Percentiles rank a stretch among this genome's conserved stretches.
Evolutionary conservation across 768 basidiomycete species (phyloP).

Genomic region (Tulasnella sp.): DNA sequence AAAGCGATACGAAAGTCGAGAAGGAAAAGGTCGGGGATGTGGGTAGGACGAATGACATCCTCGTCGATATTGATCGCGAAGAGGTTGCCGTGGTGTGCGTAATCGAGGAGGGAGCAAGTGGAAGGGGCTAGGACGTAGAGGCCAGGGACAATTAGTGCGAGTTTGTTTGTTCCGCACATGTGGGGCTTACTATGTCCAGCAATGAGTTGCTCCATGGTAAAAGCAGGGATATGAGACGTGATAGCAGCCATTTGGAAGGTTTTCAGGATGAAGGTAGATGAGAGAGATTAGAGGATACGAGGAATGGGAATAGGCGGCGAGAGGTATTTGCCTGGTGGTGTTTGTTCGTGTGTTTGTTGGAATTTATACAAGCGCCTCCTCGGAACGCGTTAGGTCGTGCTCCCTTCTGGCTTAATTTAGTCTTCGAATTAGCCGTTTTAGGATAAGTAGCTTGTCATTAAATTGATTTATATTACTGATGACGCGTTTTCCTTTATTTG

Average conservation of each 20-base stretch:
- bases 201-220: background rate
- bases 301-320: background rate
- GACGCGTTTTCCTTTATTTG: no score
- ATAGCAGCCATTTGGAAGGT: background rate
- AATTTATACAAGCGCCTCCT: no score
- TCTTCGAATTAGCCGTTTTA: no score
- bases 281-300: background rate
- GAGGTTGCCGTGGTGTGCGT: background rate
- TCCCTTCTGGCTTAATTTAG: no score
- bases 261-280: no score
- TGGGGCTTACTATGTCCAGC: background rate
- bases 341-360: no score
- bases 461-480: no score
- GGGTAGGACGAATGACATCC: background rate
- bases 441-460: no score
- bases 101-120: background rate
- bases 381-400: no score
- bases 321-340: no score
- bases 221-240: background rate
- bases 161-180: background rate
- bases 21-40: background rate
- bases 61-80: background rate
- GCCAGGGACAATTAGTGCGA: background rate
- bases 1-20: background rate
- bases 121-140: background rate